These are phyloP conservation scores for Chrysanthemum makinoi DNA, from an alignment of 129 eudicot species.

Conservation along the genomic window DNA sequence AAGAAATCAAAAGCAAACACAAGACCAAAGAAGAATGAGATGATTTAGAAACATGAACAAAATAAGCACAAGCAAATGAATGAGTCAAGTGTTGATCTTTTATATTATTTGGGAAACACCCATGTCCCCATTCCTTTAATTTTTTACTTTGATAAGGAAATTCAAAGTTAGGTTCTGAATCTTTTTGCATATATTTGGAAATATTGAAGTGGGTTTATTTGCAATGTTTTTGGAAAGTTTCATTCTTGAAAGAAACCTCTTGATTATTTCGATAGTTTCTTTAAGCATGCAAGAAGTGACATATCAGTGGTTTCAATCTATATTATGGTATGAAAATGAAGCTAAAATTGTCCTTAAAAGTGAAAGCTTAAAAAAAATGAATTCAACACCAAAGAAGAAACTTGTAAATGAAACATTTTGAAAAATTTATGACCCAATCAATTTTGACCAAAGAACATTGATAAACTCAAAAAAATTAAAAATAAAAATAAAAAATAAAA, in stretches of 20 bases:
- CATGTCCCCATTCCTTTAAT: constrained; percentile 4
- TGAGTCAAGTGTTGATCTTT: not conserved
- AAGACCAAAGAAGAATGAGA: constrained; percentile 20
- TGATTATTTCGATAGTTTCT: not conserved
- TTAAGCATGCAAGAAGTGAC: constrained; percentile 6
- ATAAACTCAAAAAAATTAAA: not conserved
- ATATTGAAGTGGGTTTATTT: not conserved
- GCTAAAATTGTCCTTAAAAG: not conserved
- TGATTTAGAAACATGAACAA: constrained; percentile 5
- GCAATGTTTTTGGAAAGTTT: not conserved
- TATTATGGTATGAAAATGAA: not conserved
- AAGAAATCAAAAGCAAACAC: constrained; percentile 12
- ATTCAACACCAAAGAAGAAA: not conserved
- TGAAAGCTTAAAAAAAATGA: not conserved
- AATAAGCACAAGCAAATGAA: constrained; percentile 22
- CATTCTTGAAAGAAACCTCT: not conserved
- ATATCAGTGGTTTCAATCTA: not conserved
- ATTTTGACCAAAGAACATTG: not conserved
- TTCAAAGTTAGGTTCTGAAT: not conserved
- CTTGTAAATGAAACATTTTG: not conserved
- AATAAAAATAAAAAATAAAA: too few species aligned
- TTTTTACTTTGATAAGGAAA: not conserved
- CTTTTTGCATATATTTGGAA: constrained; percentile 5
- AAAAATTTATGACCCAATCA: not conserved
- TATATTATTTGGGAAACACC: constrained; percentile 1